A percentile compares a stretch with the other conserved stretches of the same genome.
These are phyloP conservation scores for Chamaecyparis obtusa DNA, from an alignment of 75 land plant species.

Conservation along the genomic window DNA sequence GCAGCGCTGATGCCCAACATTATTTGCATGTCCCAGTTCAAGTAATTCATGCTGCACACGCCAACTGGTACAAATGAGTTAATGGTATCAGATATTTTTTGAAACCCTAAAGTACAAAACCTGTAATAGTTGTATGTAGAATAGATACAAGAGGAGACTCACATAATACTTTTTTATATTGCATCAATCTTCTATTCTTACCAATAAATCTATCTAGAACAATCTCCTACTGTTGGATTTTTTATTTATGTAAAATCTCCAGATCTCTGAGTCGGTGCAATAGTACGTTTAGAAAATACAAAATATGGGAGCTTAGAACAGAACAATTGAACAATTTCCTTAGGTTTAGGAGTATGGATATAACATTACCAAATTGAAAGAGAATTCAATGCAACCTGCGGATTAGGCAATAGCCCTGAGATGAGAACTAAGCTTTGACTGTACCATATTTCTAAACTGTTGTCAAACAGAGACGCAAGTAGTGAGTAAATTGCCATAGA, in stretches of 20 bases:
- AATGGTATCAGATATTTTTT: neutral
- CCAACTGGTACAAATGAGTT: neutral
- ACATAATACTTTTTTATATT: too few species aligned
- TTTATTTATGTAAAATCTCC: too few species aligned
- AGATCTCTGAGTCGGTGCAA: too few species aligned
- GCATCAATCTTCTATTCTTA: too few species aligned
- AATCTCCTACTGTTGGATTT: neutral
- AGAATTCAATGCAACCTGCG: conserved; percentile 30
- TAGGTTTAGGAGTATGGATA: too few species aligned
- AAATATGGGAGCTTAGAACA: too few species aligned
- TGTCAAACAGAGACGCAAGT: neutral
- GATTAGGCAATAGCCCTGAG: conserved; percentile 41
- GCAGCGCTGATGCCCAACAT: conserved; percentile 43
- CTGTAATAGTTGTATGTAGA: neutral
- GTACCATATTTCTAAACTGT: conserved; percentile 54
- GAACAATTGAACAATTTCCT: too few species aligned
- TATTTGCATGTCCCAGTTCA: conserved; percentile 32
- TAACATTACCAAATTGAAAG: conserved; percentile 41
- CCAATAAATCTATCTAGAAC: too few species aligned
- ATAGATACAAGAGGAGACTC: too few species aligned
- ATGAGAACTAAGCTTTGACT: conserved; percentile 36
- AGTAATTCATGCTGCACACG: conserved; percentile 40
- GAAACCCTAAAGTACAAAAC: neutral
- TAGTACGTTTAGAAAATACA: too few species aligned
- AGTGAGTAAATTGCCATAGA: neutral